A percentile compares a stretch with the other conserved stretches of the same genome.
Conservation (phyloP, 345 rosid genomes). For the Pugionium dolabratum region DNA sequence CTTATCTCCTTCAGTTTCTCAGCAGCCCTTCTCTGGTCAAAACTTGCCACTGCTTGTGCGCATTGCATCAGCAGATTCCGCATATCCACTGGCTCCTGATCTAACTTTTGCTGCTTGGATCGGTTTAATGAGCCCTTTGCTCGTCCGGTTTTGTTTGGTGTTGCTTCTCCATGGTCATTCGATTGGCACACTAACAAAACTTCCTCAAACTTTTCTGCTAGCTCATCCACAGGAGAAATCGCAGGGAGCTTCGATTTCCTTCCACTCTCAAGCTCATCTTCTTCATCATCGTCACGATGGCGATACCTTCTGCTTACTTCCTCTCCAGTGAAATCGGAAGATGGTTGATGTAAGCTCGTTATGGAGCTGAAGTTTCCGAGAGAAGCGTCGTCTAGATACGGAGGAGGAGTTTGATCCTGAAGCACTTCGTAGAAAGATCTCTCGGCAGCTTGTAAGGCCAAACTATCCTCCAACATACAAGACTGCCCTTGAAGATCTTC, state of each 20-base stretch:
- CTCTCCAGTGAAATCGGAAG: constrained; percentile 5
- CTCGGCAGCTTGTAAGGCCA: constrained; percentile 85
- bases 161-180: constrained; percentile 11
- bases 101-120: constrained; percentile 11
- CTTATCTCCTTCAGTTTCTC: constrained; percentile 63
- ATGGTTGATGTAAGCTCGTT: constrained; percentile 27
- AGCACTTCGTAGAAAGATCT: constrained; percentile 69
- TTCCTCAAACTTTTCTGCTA: constrained; percentile 33
- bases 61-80: constrained; percentile 50
- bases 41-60: constrained; percentile 66
- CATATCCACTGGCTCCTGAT: constrained; percentile 27
- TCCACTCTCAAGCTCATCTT: constrained; percentile 21
- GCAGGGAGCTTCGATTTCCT: constrained; percentile 33
- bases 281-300: constrained; percentile 30
- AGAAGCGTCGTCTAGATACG: constrained; percentile 31
- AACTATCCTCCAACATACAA: constrained; percentile 72
- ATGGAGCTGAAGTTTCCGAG: constrained; percentile 20
- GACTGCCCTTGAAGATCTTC: constrained; percentile 68
- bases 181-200: constrained; percentile 32
- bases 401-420: constrained; percentile 49
- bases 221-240: constrained; percentile 24
- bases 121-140: constrained; percentile 17
- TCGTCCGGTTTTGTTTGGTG: constrained; percentile 6
- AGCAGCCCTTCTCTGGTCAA: constrained; percentile 57
- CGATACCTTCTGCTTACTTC: constrained; percentile 25